A percentile compares a stretch with the other conserved stretches of the same genome.
phyloP scores from a whole-genome alignment of 305 asterid species.

The Fraxinus paxiana region DNA sequence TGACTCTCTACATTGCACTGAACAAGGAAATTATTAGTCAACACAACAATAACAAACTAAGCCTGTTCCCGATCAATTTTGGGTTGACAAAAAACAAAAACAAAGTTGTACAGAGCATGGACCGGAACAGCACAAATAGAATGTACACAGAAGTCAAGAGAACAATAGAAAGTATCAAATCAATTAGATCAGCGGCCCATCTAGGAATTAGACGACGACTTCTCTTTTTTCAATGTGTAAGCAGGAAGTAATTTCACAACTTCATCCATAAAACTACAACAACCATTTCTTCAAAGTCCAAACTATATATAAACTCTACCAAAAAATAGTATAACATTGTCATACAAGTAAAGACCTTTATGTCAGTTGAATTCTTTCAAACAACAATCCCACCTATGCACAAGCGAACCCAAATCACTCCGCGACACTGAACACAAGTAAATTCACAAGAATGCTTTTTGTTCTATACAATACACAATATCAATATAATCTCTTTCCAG shows the following conservation, averaged over 20 bases:
- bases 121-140: not conserved
- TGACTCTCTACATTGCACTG: constrained; percentile 34
- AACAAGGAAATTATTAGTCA: constrained; percentile 4
- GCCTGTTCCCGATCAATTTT: not conserved
- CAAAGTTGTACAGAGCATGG: not conserved
- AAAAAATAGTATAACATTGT: not conserved
- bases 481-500: not conserved
- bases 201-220: not conserved
- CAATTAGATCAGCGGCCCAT: not conserved
- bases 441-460: not conserved
- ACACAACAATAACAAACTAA: not conserved
- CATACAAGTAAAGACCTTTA: not conserved
- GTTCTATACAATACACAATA: not conserved
- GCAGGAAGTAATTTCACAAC: not conserved
- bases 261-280: not conserved
- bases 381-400: not conserved
- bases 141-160: not conserved
- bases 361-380: not conserved
- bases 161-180: not conserved
- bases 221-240: not conserved
- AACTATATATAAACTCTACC: not conserved
- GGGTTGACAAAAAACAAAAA: not conserved
- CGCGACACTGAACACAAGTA: not conserved
- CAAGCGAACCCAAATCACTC: not conserved
- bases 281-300: not conserved